Conservation (phyloP, 106 monocot genomes). For the Dendrobium huoshanense region DNA sequence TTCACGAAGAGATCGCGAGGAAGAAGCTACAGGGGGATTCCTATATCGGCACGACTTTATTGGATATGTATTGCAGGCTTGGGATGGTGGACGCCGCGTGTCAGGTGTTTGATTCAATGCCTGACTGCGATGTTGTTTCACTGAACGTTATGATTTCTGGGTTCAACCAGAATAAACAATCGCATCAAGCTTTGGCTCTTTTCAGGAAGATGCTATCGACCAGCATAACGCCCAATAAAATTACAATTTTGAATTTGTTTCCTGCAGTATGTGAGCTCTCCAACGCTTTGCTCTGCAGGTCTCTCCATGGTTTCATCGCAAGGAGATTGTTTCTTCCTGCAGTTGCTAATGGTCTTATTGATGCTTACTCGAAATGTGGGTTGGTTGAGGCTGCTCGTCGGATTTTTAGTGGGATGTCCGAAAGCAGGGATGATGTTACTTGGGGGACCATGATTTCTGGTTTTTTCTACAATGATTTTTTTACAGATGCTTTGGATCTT, state of each 20-base stretch:
- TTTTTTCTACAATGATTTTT: conserved; percentile 38
- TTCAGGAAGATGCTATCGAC: conserved; percentile 31
- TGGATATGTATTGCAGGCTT: conserved; percentile 55
- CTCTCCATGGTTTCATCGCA: conserved; percentile 42
- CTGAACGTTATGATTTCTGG: conserved; percentile 77
- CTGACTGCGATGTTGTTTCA: conserved; percentile 33
- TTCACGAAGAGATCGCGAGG: conserved; percentile 27
- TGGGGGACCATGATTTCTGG: conserved; percentile 79
- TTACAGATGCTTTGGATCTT: conserved; percentile 38
- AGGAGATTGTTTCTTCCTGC: conserved; percentile 20
- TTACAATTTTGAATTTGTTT: conserved; percentile 62
- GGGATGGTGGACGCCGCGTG: conserved; percentile 31
- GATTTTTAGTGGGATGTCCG: conserved; percentile 43
- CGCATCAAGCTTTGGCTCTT: conserved; percentile 31
- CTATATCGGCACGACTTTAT: conserved; percentile 45
- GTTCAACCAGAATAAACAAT: conserved; percentile 18
- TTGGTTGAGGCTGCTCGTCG: conserved; percentile 23
- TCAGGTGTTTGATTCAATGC: conserved; percentile 58
- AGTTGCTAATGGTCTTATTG: conserved; percentile 62
- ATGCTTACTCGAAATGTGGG: conserved; percentile 64
- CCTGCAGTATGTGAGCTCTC: conserved; percentile 41
- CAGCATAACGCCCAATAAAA: conserved; percentile 29
- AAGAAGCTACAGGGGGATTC: conserved; percentile 40
- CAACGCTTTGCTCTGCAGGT: conserved; percentile 28
- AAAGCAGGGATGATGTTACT: conserved; percentile 36